Evolutionary conservation across 768 basidiomycete species (phyloP), one percentile per base, ranked within the genome.

Genomic region (Sutorius australiensis): DNA sequence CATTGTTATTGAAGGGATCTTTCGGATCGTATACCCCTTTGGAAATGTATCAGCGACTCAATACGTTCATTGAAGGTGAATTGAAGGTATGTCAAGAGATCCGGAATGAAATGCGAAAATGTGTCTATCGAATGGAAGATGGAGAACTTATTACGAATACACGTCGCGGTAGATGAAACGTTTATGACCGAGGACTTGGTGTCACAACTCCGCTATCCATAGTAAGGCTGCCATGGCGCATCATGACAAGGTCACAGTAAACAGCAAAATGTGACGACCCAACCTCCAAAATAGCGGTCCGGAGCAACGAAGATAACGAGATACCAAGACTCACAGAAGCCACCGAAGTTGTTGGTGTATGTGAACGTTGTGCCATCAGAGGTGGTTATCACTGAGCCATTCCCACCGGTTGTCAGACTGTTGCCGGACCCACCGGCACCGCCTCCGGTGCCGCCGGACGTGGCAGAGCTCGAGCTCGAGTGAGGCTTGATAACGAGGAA

Each of bases 341-440:
- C 87, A 32, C 83, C 90, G 64, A 90, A 88, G 17, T 78, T 71
- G 68, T 94, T 95, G 53, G 74, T 75, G 67, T 95, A 95, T 3
- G 76, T 81, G 69, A 93, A 88, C 1, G 78, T 83, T 1, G 80
- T 71, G 1, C 92, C 93, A 63, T 92, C 79, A 3, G 78, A 81
- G 17, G 76, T 73, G 8, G 76, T 81, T 47, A 92, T 71, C 5
- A 74, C 74, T 28, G 84, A 87, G 10, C 90, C 91, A 63, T 88
- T 82, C 16, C 81, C 80, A 12, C 92, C 92, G 3, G 75, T 61
- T 13, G 61, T 71, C 14, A 31, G 21, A 28, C 12, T 38, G 4
- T 44, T 46, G 36, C 53, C 58, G 48, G 56, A 34, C 27, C 61
- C 36, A 32, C 43, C 39, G 28, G 34, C 31, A 7, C 34, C 9